Base-by-base conservation (phyloP, 805 yeast genomes). In the Candida parachauliodes region DNA sequence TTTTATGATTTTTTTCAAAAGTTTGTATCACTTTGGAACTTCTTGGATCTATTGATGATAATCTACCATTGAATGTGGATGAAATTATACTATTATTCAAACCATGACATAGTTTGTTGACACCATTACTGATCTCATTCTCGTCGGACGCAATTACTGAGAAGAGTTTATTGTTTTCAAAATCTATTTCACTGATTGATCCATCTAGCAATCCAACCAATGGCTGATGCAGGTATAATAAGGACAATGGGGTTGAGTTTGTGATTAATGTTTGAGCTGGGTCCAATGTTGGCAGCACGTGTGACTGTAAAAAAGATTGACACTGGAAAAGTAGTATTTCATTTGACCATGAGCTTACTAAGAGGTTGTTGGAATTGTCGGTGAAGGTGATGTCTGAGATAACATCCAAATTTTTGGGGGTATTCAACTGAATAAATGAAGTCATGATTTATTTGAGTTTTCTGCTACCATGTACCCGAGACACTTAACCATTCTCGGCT, bases 341-440 rank as follows among this genome's bases (percentile, higher is more conserved):
- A 3, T 76, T 71, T 46, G 79, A 84, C 86, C 88, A 81, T 0
- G 81, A 62, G 2, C 81, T 64, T 1, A 66, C 75, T 3, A 76
- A 52, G 10, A 81, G 57, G 34, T 68, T 66, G n/a, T 50, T 38
- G 8, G 45, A 41, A 3, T 28, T 12, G 2, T 68, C 62, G 2
- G 72, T 55, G 51, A 72, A 70, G 34, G 56, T 50, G 15, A 73
- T 37, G 5, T 65, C 63, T 0, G 79, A 71, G 14, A 75, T 52
- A 11, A 71, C 51, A 46, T 74, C 79, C 8, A 60, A 40, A 27
- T 51, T 49, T 21, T 36, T 26, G 3, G 66, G 63, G 1, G 55
- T 41, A 2, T 51, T 47, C 15, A 59, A 40, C 21, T 47, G 46
- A 6, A 42, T 28, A 30, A 50, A 49, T n/a, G 25, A 30, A 14